Evolutionary conservation across 805 yeast genomes (phyloP), one percentile per base, ranked within the genome.

Genomic region (Candida stauntonica): DNA sequence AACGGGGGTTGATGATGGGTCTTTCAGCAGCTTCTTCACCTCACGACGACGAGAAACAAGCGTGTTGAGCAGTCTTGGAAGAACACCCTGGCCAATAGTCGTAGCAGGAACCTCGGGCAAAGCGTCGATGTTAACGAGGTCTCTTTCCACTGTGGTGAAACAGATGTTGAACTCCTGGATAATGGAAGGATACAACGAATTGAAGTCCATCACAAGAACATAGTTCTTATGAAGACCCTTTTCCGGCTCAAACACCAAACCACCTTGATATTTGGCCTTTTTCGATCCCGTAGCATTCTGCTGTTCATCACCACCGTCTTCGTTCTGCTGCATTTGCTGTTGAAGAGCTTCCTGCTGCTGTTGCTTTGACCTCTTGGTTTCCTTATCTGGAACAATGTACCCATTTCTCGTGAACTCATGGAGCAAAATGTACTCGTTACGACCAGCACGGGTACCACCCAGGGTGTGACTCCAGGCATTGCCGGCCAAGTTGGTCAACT

Each of bases 121-220:
- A 38, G 76, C 77, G 26, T 81, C 88, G 8, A 67, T 71, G 41
- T 69, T 77, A 18, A 65, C 67, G 24, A 60, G 51, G 26, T 73
- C 75, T 59, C 96, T 71, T 17, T 81, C 83, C 17, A 93, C 95
- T 0, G 99, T 93, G 2, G 98, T 89, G 67, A 93, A 93, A 67
- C 99, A 93, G 49, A 93, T 93, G 59, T 93, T 93, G 62, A 75
- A 93, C 62, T 93, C 99, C 64, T 93, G 99, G 51, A 93, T 93
- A 56, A 93, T 91, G 45, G 96, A 86, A 8, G 99, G 99, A 58
- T 93, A 93, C 66, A 93, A 73, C 34, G 96, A 87, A 65, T 93
- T 93, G 80, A 93, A 93, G 66, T 93, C 99, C 98, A 93, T 89
- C 17, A 93, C 99, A 46, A 93, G 64, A 3, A 88, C 75, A 57